Evolutionary conservation across 2,329 filamentous ascomycete species (phyloP), one percentile per base, ranked within the genome.

Genomic region (Fusarium neocosmosporiellum): DNA sequence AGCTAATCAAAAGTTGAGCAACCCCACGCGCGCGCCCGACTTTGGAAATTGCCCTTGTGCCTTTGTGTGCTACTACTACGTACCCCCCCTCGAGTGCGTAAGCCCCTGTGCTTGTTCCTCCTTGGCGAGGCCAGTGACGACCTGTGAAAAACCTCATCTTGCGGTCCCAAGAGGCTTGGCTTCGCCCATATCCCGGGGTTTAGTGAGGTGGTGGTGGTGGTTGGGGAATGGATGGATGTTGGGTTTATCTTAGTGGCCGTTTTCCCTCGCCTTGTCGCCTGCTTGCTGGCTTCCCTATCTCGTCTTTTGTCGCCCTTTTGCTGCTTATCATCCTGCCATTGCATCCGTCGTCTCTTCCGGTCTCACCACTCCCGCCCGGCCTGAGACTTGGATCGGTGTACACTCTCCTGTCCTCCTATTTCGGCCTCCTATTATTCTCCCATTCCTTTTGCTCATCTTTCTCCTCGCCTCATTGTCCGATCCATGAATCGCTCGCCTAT

Each of bases 41-140:
- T 36, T 57, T 66, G 72, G 66, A 68, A 72, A 73, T 64, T 70
- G 61, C 31, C 58, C 70, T 64, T 66, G 70, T 73, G 74, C 59
- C 39, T 22, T 43, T 43, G 39, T 54, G 46, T 54, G n/a, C n/a
- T n/a, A n/a, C n/a, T 54, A 34, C 33, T 34, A 11, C 33, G 33
- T 34, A 34, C 31, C 31, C 9, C 31, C 7, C 31, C 31, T 11
- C 31, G 33, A 34, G 39, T 46, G 41, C 41, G 41, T 46, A 46
- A 46, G 20, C 41, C 41, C 41, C 41, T 53, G 48, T 53, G 48
- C 48, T 33, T 53, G 24, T 53, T 53, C 48, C 29, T 53, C n/a
- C 29, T 53, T 46, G 41, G 41, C 41, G 41, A 46, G 20, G 22
- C 41, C 22, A 16, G 41, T 46, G 41, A 46, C 14, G 41, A 46